phyloP scores from a whole-genome alignment of 768 basidiomycete genomes.

The Tylopilus plumbeoviolaceoides region DNA sequence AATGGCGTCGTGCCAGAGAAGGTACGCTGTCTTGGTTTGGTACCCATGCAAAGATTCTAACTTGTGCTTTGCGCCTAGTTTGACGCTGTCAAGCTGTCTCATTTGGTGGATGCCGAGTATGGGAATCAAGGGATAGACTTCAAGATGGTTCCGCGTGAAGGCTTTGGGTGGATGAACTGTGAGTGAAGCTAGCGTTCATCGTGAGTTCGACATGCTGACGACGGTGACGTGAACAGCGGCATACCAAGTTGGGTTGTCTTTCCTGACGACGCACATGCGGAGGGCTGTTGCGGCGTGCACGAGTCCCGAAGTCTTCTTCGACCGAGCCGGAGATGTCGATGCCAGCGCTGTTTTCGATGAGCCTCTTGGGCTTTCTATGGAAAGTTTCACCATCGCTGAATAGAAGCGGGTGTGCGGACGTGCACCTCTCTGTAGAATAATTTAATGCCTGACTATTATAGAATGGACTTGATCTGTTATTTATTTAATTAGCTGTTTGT shows the following conservation, averaged over 20 bases:
- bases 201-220: background rate
- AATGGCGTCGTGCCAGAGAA: conserved; percentile 99
- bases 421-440: too few species aligned
- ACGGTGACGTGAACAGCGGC: conserved; percentile 52
- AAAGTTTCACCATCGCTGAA: conserved; percentile 36
- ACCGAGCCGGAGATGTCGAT: conserved; percentile 37
- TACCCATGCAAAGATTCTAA: background rate
- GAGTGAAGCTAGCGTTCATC: conserved; percentile 22
- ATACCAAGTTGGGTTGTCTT: conserved; percentile 94
- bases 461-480: background rate
- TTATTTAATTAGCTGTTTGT: background rate
- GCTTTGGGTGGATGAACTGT: conserved; percentile 99
- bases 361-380: conserved; percentile 63
- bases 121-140: conserved; percentile 97
- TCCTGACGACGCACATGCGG: conserved; percentile 90
- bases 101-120: conserved; percentile 96
- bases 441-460: conserved; percentile 10
- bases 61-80: conserved; percentile 46
- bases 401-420: conserved; percentile 8
- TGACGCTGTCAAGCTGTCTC: conserved; percentile 92
- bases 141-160: conserved; percentile 94
- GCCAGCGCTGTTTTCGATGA: conserved; percentile 40
- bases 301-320: conserved; percentile 87
- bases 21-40: conserved; percentile 33
- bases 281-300: conserved; percentile 95